Conservation (phyloP, 2,329 filamentous ascomycete genomes). For the Exophiala aquamarina region DNA sequence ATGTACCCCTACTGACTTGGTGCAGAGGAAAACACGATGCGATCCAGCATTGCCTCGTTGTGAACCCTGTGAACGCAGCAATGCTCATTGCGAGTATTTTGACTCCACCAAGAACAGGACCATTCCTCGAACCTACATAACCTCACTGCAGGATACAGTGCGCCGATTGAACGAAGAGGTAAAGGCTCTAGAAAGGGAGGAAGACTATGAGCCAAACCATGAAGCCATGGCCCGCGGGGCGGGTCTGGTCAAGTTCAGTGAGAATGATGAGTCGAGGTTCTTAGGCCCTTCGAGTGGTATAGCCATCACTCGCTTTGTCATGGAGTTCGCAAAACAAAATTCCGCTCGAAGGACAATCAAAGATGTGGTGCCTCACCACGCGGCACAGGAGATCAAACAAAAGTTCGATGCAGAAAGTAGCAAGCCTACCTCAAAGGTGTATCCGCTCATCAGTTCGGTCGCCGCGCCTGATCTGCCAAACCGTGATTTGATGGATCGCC, state of each 20-base stretch:
- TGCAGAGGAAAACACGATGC: constrained; percentile 89
- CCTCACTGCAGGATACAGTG: constrained; percentile 85
- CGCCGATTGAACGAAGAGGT: constrained; percentile 79
- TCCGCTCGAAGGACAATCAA: constrained; percentile 89
- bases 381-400: constrained; percentile 67
- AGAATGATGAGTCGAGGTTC: constrained; percentile 85
- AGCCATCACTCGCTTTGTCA: constrained; percentile 88
- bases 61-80: constrained; percentile 86
- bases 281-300: constrained; percentile 93
- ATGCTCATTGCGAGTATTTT: constrained; percentile 91
- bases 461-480: constrained; percentile 75
- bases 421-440: constrained; percentile 74
- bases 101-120: constrained; percentile 83
- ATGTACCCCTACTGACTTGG: constrained; percentile 24
- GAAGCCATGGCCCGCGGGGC: constrained; percentile 87
- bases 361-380: constrained; percentile 79
- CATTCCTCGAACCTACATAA: constrained; percentile 88
- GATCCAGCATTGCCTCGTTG: constrained; percentile 90
- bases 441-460: constrained; percentile 83
- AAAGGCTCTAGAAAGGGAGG: constrained; percentile 73
- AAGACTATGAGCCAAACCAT: constrained; percentile 67
- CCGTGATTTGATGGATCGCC: constrained; percentile 69
- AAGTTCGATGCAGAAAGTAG: constrained; percentile 65
- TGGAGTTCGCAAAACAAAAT: constrained; percentile 94
- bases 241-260: constrained; percentile 79